Evolutionary conservation across 148 eudicot species (phyloP).

Genomic region (Talinum fruticosum): DNA sequence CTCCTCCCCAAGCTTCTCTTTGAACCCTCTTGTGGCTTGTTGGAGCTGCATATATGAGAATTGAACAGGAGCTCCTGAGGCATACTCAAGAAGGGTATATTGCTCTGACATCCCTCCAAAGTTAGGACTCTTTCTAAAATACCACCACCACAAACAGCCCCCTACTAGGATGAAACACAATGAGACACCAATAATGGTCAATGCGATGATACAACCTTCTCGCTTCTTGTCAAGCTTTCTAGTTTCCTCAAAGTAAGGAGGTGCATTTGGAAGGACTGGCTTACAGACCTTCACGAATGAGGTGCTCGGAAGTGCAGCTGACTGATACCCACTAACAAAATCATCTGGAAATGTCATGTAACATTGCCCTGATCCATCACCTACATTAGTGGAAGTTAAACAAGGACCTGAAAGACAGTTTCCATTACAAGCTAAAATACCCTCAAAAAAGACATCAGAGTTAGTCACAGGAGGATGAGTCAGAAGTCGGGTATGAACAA

Average conservation of each 20-base stretch:
- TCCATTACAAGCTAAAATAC: constrained; percentile 45
- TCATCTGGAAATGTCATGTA: constrained; percentile 36
- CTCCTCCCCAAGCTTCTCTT: constrained; percentile 91
- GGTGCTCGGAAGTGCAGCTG: constrained; percentile 81
- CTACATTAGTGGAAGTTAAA: constrained; percentile 58
- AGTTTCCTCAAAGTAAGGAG: constrained; percentile 24
- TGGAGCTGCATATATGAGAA: constrained; percentile 71
- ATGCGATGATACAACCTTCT: constrained; percentile 47
- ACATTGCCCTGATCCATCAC: constrained; percentile 79
- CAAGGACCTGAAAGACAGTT: constrained; percentile 68
- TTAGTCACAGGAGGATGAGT: constrained; percentile 57
- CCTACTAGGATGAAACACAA: constrained; percentile 38
- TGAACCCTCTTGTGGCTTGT: constrained; percentile 64
- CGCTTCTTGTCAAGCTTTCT: constrained; percentile 21
- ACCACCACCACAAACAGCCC: constrained; percentile 74
- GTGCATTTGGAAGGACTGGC: constrained; percentile 45
- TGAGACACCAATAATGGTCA: constrained; percentile 48
- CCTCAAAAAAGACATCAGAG: constrained; percentile 35
- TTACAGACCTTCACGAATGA: constrained; percentile 74
- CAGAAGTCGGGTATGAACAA: constrained; percentile 60
- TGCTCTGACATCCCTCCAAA: constrained; percentile 55
- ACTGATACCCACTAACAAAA: constrained; percentile 68
- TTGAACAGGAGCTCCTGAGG: constrained; percentile 89
- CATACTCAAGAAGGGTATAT: constrained; percentile 82
- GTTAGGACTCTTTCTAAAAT: constrained; percentile 56